These are phyloP conservation scores for Camellia oleifera DNA, from an alignment of 179 eudicot species.

Conservation along the genomic window DNA sequence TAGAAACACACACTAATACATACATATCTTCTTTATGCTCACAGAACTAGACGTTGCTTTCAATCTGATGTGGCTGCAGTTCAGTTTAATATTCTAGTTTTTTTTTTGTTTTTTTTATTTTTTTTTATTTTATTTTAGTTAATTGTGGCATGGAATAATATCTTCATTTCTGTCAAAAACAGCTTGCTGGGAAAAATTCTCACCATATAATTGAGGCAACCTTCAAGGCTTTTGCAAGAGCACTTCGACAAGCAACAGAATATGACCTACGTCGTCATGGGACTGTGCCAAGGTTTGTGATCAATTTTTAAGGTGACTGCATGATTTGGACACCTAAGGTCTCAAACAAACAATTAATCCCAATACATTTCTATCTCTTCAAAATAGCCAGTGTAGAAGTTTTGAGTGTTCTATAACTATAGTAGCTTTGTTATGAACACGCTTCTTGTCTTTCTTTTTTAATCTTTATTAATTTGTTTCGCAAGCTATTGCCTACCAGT, in stretches of 20 bases:
- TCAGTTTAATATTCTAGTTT: background rate
- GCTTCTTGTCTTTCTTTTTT: no score
- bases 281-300: constrained; percentile 76
- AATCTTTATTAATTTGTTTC: background rate
- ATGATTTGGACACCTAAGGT: background rate
- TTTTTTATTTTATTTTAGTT: no score
- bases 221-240: constrained; percentile 97
- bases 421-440: background rate
- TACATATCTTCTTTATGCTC: background rate
- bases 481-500: background rate
- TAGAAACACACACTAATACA: no score
- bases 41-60: background rate
- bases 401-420: background rate
- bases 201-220: constrained; percentile 99
- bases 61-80: background rate
- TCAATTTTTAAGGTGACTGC: background rate
- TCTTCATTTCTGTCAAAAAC: constrained; percentile 17
- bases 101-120: no score
- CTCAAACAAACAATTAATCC: background rate
- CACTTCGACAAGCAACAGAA: constrained; percentile 97
- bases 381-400: background rate
- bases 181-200: constrained; percentile 98
- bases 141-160: background rate
- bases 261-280: constrained; percentile 81
- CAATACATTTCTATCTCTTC: background rate